Evolutionary conservation across 2,329 filamentous ascomycete genomes (phyloP), one percentile per base, ranked within the genome.

Genomic region (Dothistroma septosporum): DNA sequence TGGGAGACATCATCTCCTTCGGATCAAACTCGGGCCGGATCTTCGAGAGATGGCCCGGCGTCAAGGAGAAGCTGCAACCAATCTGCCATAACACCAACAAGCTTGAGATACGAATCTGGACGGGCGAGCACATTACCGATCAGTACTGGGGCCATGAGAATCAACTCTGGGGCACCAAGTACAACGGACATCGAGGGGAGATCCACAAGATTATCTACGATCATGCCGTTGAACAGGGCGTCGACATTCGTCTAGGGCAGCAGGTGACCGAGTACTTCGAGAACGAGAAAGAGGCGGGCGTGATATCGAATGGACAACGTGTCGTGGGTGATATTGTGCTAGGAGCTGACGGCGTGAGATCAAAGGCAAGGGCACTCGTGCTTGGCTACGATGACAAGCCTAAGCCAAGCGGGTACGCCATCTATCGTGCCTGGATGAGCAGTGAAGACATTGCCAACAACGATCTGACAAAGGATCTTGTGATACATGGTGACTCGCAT

Each of bases 1-100:
- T 87, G 0, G 85, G 85, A 56, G 83, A 87, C 73, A 85, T 87
- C 63, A 87, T 86, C 63, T 83, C 81, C 12, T 86, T 86, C 63
- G 84, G 84, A 1, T 77, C 82, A 53, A 87, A 87, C 64, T 83
- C 78, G 12, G 83, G 83, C 0, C 81, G 84, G 46, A 86, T 87
- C 65, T 85, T 86, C 67, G 70, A 81, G 56, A 80, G 85, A 3
- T 88, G 85, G 85, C 62, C 76, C 12, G 76, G 76, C 22, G 66
- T 73, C 7, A 64, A 68, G 28, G 70, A 72, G 37, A 64, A 72
- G 54, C 68, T 74, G 12, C 66, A 69, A n/a, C 69, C 72, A 1
- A 72, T 75, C 37, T 70, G 67, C 48, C 73, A 74, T 56, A 64
- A 69, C 32, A 68, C 65, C n/a, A 63, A 70, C 32, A 64, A 66